Percentiles rank a stretch among this genome's conserved stretches.
phyloP scores from a whole-genome alignment of 192 early-diverging fungal species.

The Powellomyces hirtus region DNA sequence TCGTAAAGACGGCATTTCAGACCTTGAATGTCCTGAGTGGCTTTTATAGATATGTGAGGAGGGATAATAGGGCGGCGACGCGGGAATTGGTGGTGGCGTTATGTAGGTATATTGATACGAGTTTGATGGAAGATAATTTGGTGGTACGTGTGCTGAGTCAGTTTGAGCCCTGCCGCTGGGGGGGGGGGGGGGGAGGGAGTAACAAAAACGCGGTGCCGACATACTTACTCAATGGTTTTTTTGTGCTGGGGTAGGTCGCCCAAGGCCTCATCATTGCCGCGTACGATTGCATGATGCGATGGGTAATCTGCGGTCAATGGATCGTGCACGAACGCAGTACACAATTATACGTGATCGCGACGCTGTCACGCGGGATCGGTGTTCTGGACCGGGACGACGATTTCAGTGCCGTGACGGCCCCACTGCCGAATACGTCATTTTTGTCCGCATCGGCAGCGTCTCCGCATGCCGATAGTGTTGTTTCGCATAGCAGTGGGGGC shows the following conservation, averaged over 20 bases:
- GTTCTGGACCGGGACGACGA: conserved; percentile 62
- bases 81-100: conserved; percentile 67
- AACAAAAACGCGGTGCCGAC: too few relatives aligned
- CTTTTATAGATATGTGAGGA: conserved; percentile 61
- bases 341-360: conserved; percentile 62
- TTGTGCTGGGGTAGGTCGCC: conserved; percentile 44
- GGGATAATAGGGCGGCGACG: conserved; percentile 68
- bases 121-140: conserved; percentile 54
- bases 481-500: neutral
- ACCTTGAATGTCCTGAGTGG: conserved; percentile 9
- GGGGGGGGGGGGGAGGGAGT: too few relatives aligned
- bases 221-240: too few relatives aligned
- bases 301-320: conserved; percentile 75
- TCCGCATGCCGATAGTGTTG: neutral
- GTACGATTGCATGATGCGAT: conserved; percentile 73
- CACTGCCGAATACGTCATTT: neutral
- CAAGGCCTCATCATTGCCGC: conserved; percentile 65
- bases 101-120: conserved; percentile 68
- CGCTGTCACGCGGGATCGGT: conserved; percentile 68
- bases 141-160: conserved; percentile 41
- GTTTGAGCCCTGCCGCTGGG: neutral
- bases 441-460: too few relatives aligned
- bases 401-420: conserved; percentile 28
- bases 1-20: conserved; percentile 37
- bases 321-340: conserved; percentile 72